Base-by-base conservation (phyloP, 2,329 filamentous ascomycete genomes). In the Calonectria fujianensis region DNA sequence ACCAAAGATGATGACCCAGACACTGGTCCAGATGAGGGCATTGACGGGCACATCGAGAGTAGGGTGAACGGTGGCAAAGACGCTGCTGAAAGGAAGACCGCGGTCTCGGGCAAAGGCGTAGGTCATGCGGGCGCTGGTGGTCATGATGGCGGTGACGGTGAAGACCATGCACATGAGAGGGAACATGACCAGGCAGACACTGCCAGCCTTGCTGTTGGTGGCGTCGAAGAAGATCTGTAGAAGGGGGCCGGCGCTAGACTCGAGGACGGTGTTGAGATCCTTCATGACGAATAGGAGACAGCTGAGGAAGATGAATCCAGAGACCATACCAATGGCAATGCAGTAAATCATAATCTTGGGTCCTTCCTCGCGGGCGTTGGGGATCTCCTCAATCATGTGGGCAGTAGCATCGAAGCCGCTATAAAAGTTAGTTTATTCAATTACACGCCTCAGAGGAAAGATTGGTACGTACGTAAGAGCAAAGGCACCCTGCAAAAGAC, bases 261-360 rank as follows among this genome's bases (percentile, higher is more conserved):
- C 82, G 72, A 93, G 92, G 57, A 93, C 91, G 0, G 82, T 79
- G 50, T 92, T 85, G 45, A 93, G 86, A 76, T 93, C 88, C 54
- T 89, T 89, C 35, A 92, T 87, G 64, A 93, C 91, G 77, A 94
- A 94, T 3, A 95, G 86, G 4, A 94, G 85, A 39, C 90, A 89
- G 69, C 89, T 88, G 52, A 94, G 85, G 82, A 94, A 94, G 74
- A 93, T 76, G 72, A 84, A 81, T 10, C 92, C 92, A 1, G 92
- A 93, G 39, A 90, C 85, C 71, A 91, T 91, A 71, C 92, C 92
- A 27, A 94, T 94, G 11, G 83, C 83, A 45, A 94, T 92, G 74
- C 91, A 92, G 77, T 89, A 90, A 29, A 94, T 87, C 92, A 94
- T 93, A 72, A 94, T 92, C 76, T 89, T 90, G 8, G 93, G 93